These are phyloP conservation scores for Mycosphaerella arachidis DNA, from an alignment of 2,329 filamentous ascomycete species.

Conservation along the genomic window DNA sequence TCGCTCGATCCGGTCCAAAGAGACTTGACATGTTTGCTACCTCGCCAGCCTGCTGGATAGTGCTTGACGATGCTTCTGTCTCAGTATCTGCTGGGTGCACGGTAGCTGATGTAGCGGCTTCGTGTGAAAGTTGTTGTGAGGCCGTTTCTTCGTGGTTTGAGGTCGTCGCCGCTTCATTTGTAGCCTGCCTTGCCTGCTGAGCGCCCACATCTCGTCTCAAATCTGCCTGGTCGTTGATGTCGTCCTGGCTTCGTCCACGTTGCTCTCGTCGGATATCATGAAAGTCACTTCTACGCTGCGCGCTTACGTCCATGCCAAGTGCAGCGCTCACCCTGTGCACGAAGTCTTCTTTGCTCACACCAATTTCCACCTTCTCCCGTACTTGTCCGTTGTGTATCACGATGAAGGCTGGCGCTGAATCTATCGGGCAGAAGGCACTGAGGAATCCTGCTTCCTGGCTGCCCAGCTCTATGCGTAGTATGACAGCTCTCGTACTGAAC, in stretches of 20 bases:
- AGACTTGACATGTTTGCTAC: conserved; percentile 29
- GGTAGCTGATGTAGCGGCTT: background rate
- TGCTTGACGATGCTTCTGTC: conserved; percentile 1
- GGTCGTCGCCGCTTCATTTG: background rate
- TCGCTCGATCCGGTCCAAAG: conserved; percentile 49
- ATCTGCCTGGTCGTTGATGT: background rate
- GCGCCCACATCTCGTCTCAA: background rate
- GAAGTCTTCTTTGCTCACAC: conserved; percentile 61
- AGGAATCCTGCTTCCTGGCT: conserved; percentile 79
- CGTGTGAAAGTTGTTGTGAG: background rate
- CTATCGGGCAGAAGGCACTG: conserved; percentile 75
- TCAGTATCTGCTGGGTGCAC: background rate
- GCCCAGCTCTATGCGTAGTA: conserved; percentile 65
- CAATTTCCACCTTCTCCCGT: conserved; percentile 68
- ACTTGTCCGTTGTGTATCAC: conserved; percentile 71
- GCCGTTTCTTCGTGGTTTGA: background rate
- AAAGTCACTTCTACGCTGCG: conserved; percentile 6
- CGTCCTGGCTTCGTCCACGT: background rate
- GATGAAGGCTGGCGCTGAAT: conserved; percentile 70
- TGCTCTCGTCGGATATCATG: conserved; percentile 10
- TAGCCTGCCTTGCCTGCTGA: background rate
- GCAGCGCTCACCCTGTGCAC: conserved; percentile 50
- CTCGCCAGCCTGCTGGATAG: conserved; percentile 2
- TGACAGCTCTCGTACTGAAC: conserved; percentile 60
- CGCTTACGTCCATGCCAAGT: conserved; percentile 31